Percentiles rank a stretch among this genome's conserved stretches.
Conservation (phyloP, 2,329 filamentous ascomycete species). For the Penicillium carneum region DNA sequence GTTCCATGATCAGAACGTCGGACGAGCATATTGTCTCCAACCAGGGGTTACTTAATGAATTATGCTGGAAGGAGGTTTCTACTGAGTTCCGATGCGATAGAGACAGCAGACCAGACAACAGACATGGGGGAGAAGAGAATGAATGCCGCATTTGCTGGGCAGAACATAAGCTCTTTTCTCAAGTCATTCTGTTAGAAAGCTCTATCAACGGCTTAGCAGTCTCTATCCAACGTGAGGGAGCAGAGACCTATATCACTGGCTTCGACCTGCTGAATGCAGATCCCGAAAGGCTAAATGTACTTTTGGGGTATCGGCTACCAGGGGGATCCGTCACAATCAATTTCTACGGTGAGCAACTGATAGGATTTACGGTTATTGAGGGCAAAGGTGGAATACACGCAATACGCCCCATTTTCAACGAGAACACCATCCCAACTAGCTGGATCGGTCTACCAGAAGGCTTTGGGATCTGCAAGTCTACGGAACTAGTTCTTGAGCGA, state of each 20-base stretch:
- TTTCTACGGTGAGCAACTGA: constrained; percentile 8
- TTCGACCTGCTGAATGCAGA: constrained; percentile 13
- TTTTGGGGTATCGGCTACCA: constrained; percentile 15
- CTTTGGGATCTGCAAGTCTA: background rate
- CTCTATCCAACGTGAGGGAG: constrained; percentile 10
- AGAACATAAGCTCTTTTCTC: constrained; percentile 9
- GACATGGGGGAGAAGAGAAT: background rate
- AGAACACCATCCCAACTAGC: background rate
- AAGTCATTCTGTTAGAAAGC: constrained; percentile 7
- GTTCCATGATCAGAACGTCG: constrained; percentile 7
- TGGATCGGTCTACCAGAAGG: constrained; percentile 14
- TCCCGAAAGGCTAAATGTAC: background rate
- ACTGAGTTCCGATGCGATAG: constrained; percentile 10
- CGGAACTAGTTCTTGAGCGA: constrained; percentile 8
- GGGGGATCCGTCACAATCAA: constrained; percentile 7
- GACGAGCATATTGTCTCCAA: background rate
- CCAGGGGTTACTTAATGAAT: background rate
- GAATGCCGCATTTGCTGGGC: background rate
- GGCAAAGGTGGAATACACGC: constrained; percentile 9
- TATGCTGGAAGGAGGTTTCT: constrained; percentile 2
- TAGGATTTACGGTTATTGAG: constrained; percentile 5
- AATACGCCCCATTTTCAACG: constrained; percentile 10
- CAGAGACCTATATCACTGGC: constrained; percentile 13
- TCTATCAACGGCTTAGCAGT: constrained; percentile 6
- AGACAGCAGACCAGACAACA: background rate